phyloP scores from a whole-genome alignment of 164 flowering plant genomes.

The Macadamia tetraphylla region DNA sequence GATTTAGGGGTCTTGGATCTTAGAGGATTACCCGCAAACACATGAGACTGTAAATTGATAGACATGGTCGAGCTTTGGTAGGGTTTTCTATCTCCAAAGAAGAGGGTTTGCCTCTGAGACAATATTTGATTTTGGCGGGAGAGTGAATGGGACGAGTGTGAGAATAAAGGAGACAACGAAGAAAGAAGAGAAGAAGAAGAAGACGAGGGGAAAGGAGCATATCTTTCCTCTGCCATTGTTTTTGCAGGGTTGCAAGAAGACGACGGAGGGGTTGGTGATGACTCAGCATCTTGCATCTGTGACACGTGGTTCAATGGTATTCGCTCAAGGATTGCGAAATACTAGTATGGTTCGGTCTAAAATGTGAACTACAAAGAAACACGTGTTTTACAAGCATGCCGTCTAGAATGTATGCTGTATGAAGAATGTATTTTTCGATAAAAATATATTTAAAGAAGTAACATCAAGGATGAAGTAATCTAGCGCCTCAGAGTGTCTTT shows the following conservation, averaged over 20 bases:
- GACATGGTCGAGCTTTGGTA: slow-evolving; percentile 40
- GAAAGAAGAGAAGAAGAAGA: slow-evolving; percentile 5
- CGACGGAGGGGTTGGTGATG: background rate
- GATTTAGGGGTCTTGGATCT: slow-evolving; percentile 48
- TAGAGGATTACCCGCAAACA: slow-evolving; percentile 78
- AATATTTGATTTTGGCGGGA: slow-evolving; percentile 8
- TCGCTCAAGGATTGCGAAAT: too few relatives aligned
- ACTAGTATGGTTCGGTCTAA: too few relatives aligned
- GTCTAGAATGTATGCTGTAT: too few relatives aligned
- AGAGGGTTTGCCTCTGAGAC: background rate
- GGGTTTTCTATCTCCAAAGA: background rate
- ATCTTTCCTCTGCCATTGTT: background rate
- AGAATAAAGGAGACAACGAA: slow-evolving; percentile 3
- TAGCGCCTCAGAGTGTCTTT: too few relatives aligned
- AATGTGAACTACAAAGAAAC: too few relatives aligned
- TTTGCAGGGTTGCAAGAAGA: too few relatives aligned
- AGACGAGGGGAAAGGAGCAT: slow-evolving; percentile 20
- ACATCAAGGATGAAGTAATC: too few relatives aligned
- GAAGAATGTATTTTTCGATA: too few relatives aligned
- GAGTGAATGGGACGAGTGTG: slow-evolving; percentile 10
- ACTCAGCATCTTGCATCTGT: background rate
- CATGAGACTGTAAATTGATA: slow-evolving; percentile 41
- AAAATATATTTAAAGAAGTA: too few relatives aligned
- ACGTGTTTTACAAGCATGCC: too few relatives aligned
- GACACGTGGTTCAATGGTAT: background rate